Evolutionary conservation across 306 rosid genomes (phyloP).

Genomic region (Spatholobus suberectus): DNA sequence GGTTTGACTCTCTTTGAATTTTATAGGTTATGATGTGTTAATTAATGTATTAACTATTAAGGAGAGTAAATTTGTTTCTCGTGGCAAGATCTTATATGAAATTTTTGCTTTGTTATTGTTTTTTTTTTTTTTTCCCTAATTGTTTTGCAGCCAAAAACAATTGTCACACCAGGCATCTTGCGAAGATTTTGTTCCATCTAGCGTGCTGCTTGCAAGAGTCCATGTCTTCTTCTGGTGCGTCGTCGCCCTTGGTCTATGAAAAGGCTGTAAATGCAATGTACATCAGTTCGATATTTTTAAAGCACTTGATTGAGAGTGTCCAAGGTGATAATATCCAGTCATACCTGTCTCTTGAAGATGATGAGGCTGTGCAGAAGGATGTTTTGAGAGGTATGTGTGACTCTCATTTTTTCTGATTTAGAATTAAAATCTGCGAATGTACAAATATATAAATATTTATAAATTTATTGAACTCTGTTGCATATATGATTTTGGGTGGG

Average conservation of each 20-base stretch:
- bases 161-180: constrained; percentile 80
- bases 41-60: not conserved
- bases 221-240: constrained; percentile 66
- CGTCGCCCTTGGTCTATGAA: constrained; percentile 61
- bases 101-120: not conserved
- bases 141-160: constrained; percentile 80
- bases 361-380: constrained; percentile 60
- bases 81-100: constrained; percentile 12
- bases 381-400: constrained; percentile 63
- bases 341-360: constrained; percentile 67
- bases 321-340: constrained; percentile 61
- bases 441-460: constrained; percentile 11
- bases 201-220: constrained; percentile 85
- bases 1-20: constrained; percentile 10
- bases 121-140: not conserved
- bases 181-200: constrained; percentile 89
- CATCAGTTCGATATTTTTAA: constrained; percentile 79
- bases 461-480: constrained; percentile 9
- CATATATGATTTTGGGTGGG: constrained; percentile 11
- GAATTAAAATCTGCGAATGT: not conserved
- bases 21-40: constrained; percentile 10
- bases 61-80: constrained; percentile 19
- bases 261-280: constrained; percentile 90
- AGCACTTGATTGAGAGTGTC: constrained; percentile 81
- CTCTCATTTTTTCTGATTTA: constrained; percentile 10